Percentiles rank a stretch among this genome's conserved stretches.
phyloP scores from a whole-genome alignment of 345 rosid species.

The Nephelium lappaceum region DNA sequence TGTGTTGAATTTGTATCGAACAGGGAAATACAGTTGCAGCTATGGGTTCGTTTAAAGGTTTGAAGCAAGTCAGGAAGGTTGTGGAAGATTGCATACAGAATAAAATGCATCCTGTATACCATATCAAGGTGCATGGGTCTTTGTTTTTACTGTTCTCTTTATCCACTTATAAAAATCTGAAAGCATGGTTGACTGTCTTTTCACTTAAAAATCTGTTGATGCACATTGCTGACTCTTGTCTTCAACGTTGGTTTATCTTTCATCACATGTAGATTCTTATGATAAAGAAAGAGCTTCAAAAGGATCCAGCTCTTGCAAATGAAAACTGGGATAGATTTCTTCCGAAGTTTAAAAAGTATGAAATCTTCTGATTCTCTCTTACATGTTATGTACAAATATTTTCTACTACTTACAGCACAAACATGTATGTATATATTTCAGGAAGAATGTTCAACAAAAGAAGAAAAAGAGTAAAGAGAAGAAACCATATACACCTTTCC shows the following conservation, averaged over 20 bases:
- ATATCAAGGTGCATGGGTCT: conserved; percentile 56
- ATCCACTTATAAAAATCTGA: conserved; percentile 14
- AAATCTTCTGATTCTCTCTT: conserved; percentile 1
- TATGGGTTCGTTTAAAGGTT: conserved; percentile 84
- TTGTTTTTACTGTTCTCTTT: not conserved
- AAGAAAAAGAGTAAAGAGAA: conserved; percentile 75
- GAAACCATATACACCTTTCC: conserved; percentile 82
- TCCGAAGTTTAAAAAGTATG: conserved; percentile 78
- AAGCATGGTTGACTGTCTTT: not conserved
- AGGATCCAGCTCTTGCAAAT: conserved; percentile 72
- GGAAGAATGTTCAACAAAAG: conserved; percentile 81
- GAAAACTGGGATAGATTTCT: conserved; percentile 94
- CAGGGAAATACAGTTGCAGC: conserved; percentile 96
- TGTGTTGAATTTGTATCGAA: conserved; percentile 15
- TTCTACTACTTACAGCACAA: conserved; percentile 2
- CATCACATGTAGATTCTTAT: conserved; percentile 60
- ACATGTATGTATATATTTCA: conserved; percentile 33
- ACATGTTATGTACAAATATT: conserved; percentile 1
- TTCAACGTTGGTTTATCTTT: conserved; percentile 11
- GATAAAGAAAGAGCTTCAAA: conserved; percentile 86
- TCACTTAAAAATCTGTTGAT: conserved; percentile 11
- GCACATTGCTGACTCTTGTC: conserved; percentile 7
- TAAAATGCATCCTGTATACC: conserved; percentile 88
- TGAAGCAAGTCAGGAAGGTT: conserved; percentile 80
- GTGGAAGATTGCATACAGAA: conserved; percentile 82